Evolutionary conservation across 2,329 filamentous ascomycete species (phyloP), one percentile per base, ranked within the genome.

Genomic region (Cyclaneusma minus): DNA sequence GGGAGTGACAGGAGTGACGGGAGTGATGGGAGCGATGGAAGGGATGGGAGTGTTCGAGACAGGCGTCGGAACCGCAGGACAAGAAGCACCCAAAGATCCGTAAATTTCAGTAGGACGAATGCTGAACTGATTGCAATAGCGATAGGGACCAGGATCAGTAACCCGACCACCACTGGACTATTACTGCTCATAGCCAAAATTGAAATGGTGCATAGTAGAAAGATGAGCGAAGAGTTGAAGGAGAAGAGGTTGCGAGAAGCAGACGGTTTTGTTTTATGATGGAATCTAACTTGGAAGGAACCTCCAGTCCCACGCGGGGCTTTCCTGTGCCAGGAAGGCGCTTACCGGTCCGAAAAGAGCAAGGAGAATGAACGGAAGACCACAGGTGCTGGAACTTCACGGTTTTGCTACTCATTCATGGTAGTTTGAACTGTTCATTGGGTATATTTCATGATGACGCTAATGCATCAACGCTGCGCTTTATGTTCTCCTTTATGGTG

Each of bases 401-500:
- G n/a, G n/a, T n/a, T n/a, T n/a, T n/a, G n/a, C n/a, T n/a, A n/a
- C n/a, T n/a, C n/a, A n/a, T n/a, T n/a, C n/a, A n/a, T n/a, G n/a
- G n/a, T n/a, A n/a, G n/a, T n/a, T n/a, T n/a, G n/a, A n/a, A n/a
- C n/a, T n/a, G n/a, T n/a, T n/a, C n/a, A n/a, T n/a, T n/a, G n/a
- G n/a, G n/a, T n/a, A 20, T 8, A 20, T 8, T 11, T 20, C 18
- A 11, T 20, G 18, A 8, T 20, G 18, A 20, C 18, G 18, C n/a
- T 11, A 20, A n/a, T n/a, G n/a, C n/a, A n/a, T 69, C 35, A 18
- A 44, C 16, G 25, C 38, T 41, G 27, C 63, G 61, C 25, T 60
- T 50, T 10, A 77, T 51, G 30, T 68, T 69, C 28, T 68, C 60
- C 41, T 68, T 72, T 19, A 72, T 55, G 3, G 57, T 55, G 24